These are phyloP conservation scores for Silene conica DNA, from an alignment of 148 eudicot genomes.

Conservation along the genomic window DNA sequence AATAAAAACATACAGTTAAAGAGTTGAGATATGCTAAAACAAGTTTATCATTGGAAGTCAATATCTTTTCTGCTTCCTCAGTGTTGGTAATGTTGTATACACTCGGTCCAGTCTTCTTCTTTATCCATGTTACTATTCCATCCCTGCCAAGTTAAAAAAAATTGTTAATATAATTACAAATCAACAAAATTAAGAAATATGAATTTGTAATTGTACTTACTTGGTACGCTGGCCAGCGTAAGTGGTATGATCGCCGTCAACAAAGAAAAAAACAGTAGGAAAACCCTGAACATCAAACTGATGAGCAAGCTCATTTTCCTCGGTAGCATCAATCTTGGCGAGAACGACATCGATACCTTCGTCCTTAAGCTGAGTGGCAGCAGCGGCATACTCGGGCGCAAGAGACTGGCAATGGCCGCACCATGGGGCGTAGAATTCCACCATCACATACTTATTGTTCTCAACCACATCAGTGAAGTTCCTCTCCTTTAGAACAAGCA, in stretches of 20 bases:
- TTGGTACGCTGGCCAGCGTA: conserved; percentile 67
- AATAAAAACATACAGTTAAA: conserved; percentile 50
- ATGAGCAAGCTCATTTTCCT: conserved; percentile 69
- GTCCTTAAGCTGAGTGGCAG: conserved; percentile 65
- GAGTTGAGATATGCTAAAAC: conserved; percentile 74
- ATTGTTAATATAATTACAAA: not conserved
- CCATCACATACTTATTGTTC: conserved; percentile 70
- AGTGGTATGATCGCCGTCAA: conserved; percentile 75
- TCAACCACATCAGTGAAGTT: conserved; percentile 69
- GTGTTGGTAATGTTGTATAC: conserved; percentile 59
- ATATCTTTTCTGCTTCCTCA: conserved; percentile 71
- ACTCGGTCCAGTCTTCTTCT: conserved; percentile 87
- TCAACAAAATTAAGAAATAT: too few relatives aligned
- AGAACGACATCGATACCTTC: conserved; percentile 51
- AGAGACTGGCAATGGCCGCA: conserved; percentile 75
- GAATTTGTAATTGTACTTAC: conserved; percentile 29
- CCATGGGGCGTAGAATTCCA: conserved; percentile 98
- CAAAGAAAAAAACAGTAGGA: conserved; percentile 74
- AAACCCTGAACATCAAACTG: conserved; percentile 76
- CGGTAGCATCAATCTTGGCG: conserved; percentile 86
- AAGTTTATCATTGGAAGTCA: conserved; percentile 64
- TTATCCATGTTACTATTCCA: conserved; percentile 89
- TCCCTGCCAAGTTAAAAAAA: conserved; percentile 48
- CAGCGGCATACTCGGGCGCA: conserved; percentile 95
- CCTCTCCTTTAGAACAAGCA: conserved; percentile 64